Conservation (phyloP, 2,329 filamentous ascomycete genomes). For the Ophiosphaerella korrae region DNA sequence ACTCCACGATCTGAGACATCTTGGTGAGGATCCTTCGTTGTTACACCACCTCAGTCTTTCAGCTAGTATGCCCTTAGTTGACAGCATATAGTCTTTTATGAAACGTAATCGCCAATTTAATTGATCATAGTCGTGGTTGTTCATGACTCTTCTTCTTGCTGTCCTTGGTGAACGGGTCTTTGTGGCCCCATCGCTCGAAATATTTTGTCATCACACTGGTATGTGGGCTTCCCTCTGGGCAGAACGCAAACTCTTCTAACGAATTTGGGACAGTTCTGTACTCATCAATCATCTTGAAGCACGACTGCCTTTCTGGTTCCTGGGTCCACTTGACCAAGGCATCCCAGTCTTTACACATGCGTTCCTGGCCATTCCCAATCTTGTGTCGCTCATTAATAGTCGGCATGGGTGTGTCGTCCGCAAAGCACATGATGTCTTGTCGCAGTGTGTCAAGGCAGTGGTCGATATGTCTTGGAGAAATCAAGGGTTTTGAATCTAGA, state of each 20-base stretch:
- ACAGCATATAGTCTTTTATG: too few species aligned
- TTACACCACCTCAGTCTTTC: too few species aligned
- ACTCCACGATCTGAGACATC: too few species aligned
- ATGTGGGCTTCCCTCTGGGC: not conserved
- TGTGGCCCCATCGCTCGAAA: not conserved
- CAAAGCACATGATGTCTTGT: constrained; percentile 1
- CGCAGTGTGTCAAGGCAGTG: constrained; percentile 1
- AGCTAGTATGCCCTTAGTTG: too few species aligned
- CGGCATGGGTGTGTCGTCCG: constrained; percentile 2
- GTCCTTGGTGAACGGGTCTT: constrained; percentile 1
- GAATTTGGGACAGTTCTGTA: not conserved
- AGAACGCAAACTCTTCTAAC: not conserved
- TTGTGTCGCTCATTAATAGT: not conserved
- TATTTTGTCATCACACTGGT: not conserved
- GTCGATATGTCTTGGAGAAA: not conserved
- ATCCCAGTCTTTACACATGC: constrained; percentile 3
- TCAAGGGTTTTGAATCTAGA: not conserved
- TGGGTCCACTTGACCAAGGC: not conserved
- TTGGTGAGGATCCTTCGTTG: too few species aligned
- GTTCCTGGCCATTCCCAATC: not conserved
- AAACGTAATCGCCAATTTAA: constrained; percentile 8
- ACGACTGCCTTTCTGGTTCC: too few species aligned
- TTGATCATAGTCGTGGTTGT: not conserved
- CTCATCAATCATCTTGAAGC: not conserved
- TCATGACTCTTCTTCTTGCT: not conserved